Evolutionary conservation across 176 grass and related monocot genomes (phyloP), one percentile per base, ranked within the genome.

Genomic region (Hyparrhenia diplandra): DNA sequence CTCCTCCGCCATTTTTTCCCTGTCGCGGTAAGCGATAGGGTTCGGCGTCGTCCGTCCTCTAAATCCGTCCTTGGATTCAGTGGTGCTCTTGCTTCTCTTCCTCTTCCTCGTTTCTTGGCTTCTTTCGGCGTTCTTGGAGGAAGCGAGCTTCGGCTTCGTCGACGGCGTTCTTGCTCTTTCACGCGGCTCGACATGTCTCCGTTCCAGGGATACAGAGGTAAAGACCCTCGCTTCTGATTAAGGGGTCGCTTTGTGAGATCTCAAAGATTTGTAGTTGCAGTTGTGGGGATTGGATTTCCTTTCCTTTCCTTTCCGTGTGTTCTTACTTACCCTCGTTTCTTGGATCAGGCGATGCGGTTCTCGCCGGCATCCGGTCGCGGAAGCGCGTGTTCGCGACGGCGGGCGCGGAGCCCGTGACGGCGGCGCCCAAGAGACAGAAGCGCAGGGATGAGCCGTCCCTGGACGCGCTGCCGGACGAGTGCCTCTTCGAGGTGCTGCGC

Each of bases 401-500:
- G 16, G 78, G 39, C 5, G 88, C 20, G 1, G 88, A 76, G 78
- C 45, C 57, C 24, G 67, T 63, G 9, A 28, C 34, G 28, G 70
- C 34, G 8, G 18, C 34, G 67, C 67, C 79, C 69, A 87, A 89
- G 67, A 84, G 65, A 30, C 89, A 84, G 75, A 89, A 87, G 87
- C 64, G 54, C 12, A 74, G 69, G 75, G 88, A 84, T 8, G 57
- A 57, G 20, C 80, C 78, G 49, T 85, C 90, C 25, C 91, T 98
- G 0, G 96, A 98, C 78, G 55, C 71, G 73, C 90, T 98, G 57
- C 96, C 96, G 7, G 86, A 95, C 69, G 96, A 74, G 84, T 98
- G 96, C 88, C 88, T 98, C 71, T 95, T 93, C 67, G 96, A 98
- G 86, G 84, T 98, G 82, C 92, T 98, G 16, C 84, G 96, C 52